Evolutionary conservation across 2,329 filamentous ascomycete species (phyloP).

Genomic region (Sporothrix pallida): DNA sequence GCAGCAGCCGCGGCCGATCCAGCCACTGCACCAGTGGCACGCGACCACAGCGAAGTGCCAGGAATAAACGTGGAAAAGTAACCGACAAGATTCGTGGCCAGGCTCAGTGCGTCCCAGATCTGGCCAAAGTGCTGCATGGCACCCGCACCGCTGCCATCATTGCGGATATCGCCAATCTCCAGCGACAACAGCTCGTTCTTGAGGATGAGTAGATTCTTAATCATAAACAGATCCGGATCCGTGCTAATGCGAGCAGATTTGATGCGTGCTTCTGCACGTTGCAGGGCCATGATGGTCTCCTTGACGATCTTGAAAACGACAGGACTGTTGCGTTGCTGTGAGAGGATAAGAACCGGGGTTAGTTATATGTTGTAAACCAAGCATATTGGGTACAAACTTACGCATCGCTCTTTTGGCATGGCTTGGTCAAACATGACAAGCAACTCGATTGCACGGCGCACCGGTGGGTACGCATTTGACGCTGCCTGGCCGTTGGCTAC

Average conservation of each 20-base stretch:
- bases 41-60: conserved; percentile 57
- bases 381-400: conserved; percentile 47
- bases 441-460: conserved; percentile 64
- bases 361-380: not conserved
- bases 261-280: conserved; percentile 75
- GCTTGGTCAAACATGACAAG: conserved; percentile 67
- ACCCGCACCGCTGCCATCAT: conserved; percentile 38
- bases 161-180: conserved; percentile 77
- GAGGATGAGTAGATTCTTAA: conserved; percentile 91
- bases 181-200: conserved; percentile 97
- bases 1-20: not conserved
- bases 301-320: conserved; percentile 77
- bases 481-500: conserved; percentile 54
- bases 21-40: conserved; percentile 34
- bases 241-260: conserved; percentile 63
- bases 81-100: conserved; percentile 60
- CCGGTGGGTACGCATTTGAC: conserved; percentile 63
- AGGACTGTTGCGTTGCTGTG: conserved; percentile 58
- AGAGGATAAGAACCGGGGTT: too few species aligned
- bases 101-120: conserved; percentile 68
- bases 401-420: conserved; percentile 68
- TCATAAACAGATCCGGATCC: conserved; percentile 88
- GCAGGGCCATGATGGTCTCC: conserved; percentile 83
- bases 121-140: conserved; percentile 66
- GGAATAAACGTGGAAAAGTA: conserved; percentile 64